These are phyloP conservation scores for Stromatinia cepivora DNA, from an alignment of 2,329 filamentous ascomycete species.

Conservation along the genomic window DNA sequence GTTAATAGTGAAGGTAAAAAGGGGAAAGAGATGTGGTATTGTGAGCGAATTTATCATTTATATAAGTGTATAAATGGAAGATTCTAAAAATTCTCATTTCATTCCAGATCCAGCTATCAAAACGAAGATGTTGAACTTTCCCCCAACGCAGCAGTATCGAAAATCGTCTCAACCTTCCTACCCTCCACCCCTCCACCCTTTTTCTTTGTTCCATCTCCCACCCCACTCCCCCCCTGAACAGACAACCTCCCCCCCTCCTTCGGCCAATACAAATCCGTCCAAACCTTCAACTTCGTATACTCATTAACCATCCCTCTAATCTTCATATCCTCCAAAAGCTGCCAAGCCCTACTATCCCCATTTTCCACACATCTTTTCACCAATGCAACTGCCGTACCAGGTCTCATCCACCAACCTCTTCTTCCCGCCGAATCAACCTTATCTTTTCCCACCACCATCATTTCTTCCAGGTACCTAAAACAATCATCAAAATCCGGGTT, in stretches of 20 bases:
- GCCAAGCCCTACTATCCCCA: slow-evolving; percentile 33
- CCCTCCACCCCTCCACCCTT: too few species aligned
- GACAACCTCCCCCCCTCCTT: neutral
- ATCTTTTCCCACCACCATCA: slow-evolving; percentile 45
- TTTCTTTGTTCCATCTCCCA: too few species aligned
- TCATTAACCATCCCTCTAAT: slow-evolving; percentile 23
- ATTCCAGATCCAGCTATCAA: neutral
- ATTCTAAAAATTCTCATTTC: neutral
- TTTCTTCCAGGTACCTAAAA: slow-evolving; percentile 52
- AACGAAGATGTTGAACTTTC: neutral
- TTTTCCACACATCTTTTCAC: slow-evolving; percentile 30
- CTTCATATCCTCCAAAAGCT: slow-evolving; percentile 35
- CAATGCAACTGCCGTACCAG: slow-evolving; percentile 33
- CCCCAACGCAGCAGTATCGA: neutral
- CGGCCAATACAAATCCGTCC: slow-evolving; percentile 18
- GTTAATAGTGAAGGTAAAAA: too few species aligned
- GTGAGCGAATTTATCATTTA: neutral
- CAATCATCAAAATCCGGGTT: slow-evolving; percentile 49
- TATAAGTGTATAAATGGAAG: neutral
- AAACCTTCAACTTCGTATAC: slow-evolving; percentile 2
- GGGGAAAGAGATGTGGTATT: neutral
- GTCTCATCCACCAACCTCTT: slow-evolving; percentile 40
- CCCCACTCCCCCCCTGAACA: neutral
- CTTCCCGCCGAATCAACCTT: slow-evolving; percentile 30
- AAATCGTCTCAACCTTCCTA: too few species aligned